Evolutionary conservation across 1,284 basidiomycete species (phyloP), one percentile per base, ranked within the genome.

Genomic region (Peniophora sp.): DNA sequence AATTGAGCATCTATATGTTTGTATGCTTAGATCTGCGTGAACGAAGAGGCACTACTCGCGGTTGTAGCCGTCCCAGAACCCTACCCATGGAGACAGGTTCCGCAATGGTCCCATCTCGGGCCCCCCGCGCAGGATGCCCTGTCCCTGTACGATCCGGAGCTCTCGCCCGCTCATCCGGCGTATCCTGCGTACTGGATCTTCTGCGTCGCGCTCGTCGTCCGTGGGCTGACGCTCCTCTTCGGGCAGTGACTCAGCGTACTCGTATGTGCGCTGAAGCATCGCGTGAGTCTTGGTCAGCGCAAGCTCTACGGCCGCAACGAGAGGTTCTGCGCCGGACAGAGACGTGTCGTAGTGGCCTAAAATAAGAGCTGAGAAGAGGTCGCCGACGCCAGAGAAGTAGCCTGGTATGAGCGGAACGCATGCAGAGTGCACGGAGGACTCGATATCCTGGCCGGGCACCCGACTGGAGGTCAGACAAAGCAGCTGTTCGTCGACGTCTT

Each of bases 381-480:
- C 96, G 12, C 96, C 97, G 2, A 97, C 95, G 23, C 96, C 97
- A 10, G 91, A 90, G 65, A 96, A 99, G 70, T 97, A 97, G 9
- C 93, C 93, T 19, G 87, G 81, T 23, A 97, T 78, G 41, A 88
- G 80, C 0, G 90, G 88, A 10, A 98, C 83, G 44, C 75, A 77
- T 58, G 83, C 80, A 0, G 83, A 81, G 66, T 89, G 78, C 17
- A 95, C 75, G 0, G 62, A 63, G 1, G 78, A 77, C 14, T 51
- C 25, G 49, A 47, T 49, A 47, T 61, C 25, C 43, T 58, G 47
- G 50, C 20, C 48, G 32, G 43, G 50, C 22, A 60, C 53, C 16
- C 54, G 48, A 1, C 79, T 78, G n/a, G 87, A 92, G 3, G 81
- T 75, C 51, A 95, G 81, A 65, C 91, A 95, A 12, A 91, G 74